phyloP scores from a whole-genome alignment of 2,329 filamentous ascomycete genomes.

The Colletotrichum costaricense region DNA sequence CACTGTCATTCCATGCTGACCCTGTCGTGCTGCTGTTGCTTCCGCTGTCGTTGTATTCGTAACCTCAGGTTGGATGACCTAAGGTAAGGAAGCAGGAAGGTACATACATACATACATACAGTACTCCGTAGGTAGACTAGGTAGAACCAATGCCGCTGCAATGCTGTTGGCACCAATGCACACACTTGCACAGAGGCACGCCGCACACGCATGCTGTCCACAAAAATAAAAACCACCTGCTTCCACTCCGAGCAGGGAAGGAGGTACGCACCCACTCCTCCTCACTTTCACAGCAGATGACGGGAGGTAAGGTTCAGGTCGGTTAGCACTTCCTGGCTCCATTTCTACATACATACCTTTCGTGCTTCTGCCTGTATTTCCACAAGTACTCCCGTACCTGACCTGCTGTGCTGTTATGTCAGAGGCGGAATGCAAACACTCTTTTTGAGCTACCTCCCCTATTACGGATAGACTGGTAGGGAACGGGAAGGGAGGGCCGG shows the following conservation, averaged over 20 bases:
- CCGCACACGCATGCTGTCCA: background rate
- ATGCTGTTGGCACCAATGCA: slow-evolving; percentile 2
- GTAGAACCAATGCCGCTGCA: background rate
- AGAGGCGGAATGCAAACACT: slow-evolving; percentile 1
- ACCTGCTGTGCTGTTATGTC: background rate
- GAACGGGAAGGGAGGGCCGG: slow-evolving; percentile 9
- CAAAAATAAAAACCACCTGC: background rate
- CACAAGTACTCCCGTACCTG: background rate
- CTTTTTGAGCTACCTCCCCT: background rate
- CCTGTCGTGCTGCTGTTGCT: background rate
- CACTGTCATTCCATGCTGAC: background rate
- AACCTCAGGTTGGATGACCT: too few relatives aligned
- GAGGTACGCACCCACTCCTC: slow-evolving; percentile 9
- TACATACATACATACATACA: too few relatives aligned
- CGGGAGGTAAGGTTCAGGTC: background rate
- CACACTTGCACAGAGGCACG: background rate
- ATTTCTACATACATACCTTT: background rate
- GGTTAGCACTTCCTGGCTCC: background rate
- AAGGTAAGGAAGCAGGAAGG: too few relatives aligned
- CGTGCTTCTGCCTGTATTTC: background rate
- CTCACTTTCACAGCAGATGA: background rate
- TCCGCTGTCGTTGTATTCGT: background rate
- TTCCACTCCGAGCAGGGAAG: slow-evolving; percentile 1
- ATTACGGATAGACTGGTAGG: slow-evolving; percentile 9
- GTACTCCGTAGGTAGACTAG: too few relatives aligned